Base-by-base conservation (phyloP, 2,329 filamentous ascomycete species). In the Xylariomycetidae sp. region DNA sequence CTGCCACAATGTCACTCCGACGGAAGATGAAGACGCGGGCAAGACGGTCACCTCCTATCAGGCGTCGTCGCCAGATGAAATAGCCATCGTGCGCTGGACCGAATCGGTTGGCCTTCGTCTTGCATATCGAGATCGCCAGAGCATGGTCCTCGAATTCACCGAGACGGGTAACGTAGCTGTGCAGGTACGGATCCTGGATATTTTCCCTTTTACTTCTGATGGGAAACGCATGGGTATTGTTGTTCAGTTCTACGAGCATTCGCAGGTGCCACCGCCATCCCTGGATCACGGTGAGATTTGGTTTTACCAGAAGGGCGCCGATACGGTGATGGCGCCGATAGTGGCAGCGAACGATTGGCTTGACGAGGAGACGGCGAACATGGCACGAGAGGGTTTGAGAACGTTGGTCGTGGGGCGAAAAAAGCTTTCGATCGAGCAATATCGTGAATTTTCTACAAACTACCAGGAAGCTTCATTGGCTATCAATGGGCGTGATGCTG, bases 211-310 rank as follows among this genome's bases (percentile, higher is more conserved):
- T 57, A 98, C 92, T 0, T 96, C 89, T 0, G 92, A 97, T 46
- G 90, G 90, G 46, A 98, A 98, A 63, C 80, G 92, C 33, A 98
- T 98, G 92, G 92, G 94, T 8, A 90, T 98, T 38, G 82, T 98
- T 40, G 87, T 96, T 14, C 84, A 89, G 47, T 96, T 97, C 52
- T 71, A 81, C 17, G 75, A 82, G 11, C 67, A 69, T 19, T 67
- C 69, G 2, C 64, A 73, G 2, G 56, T 71, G 3, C 66, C 72
- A 2, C 48, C 56, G 6, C 62, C 66, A 0, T 62, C 65, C 25
- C 62, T 77, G 9, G 67, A 70, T 9, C 70, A 70, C 29, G 80
- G 85, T 11, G 90, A 97, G 54, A 90, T 97, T 18, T 96, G 90
- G 85, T 98, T 98, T 64, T 97, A 90, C 55, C 89, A 98, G 53